Evolutionary conservation across 441 rosid genomes (phyloP).

Genomic region (Croton laevigatus): DNA sequence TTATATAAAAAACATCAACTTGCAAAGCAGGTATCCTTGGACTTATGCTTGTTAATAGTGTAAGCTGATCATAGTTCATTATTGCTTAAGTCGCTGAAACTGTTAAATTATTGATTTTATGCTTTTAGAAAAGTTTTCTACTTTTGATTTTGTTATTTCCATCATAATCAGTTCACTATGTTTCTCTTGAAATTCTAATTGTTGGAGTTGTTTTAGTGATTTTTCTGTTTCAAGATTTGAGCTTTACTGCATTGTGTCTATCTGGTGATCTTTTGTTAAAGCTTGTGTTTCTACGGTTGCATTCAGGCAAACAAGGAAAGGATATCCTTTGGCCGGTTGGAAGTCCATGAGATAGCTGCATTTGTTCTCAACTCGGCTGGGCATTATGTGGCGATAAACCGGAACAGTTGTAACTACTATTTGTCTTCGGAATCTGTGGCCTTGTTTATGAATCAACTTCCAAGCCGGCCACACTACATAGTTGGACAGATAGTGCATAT

Average conservation of each 20-base stretch:
- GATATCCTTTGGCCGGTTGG: conserved; percentile 81
- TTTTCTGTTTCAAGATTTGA: not conserved
- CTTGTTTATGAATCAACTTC: conserved; percentile 84
- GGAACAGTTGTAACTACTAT: conserved; percentile 73
- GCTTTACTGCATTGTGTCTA: not conserved
- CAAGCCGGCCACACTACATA: conserved; percentile 69
- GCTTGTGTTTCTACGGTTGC: not conserved
- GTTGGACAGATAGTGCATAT: conserved; percentile 94
- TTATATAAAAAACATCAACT: conserved; percentile 80
- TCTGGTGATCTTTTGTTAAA: not conserved
- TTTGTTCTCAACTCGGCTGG: conserved; percentile 80
- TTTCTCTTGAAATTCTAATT: no score
- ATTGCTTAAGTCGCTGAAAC: not conserved
- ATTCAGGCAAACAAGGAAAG: conserved; percentile 86
- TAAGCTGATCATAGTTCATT: not conserved
- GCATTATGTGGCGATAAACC: conserved; percentile 82
- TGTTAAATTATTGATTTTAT: not conserved
- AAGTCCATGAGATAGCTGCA: conserved; percentile 92
- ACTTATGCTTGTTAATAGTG: not conserved
- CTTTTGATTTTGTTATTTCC: not conserved
- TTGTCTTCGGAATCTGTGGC: conserved; percentile 92
- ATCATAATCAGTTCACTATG: no score
- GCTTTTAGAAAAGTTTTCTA: not conserved
- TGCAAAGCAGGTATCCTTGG: conserved; percentile 88
- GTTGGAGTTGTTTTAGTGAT: not conserved